Evolutionary conservation across 1,284 basidiomycete species (phyloP).

Genomic region (Caloboletus firmus): DNA sequence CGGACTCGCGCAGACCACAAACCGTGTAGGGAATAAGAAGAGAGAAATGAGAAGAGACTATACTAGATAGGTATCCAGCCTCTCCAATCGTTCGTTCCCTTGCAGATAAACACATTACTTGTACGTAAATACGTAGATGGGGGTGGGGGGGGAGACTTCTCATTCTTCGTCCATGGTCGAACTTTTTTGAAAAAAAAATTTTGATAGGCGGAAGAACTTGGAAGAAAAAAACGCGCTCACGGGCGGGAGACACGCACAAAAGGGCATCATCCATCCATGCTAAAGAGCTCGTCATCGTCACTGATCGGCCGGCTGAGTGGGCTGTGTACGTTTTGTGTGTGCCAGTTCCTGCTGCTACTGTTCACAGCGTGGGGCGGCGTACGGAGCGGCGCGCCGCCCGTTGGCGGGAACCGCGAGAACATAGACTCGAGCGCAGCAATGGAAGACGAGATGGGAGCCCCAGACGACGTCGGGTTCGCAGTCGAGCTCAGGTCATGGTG

Average conservation of each 20-base stretch:
- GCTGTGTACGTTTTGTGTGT: slow-evolving; percentile 43
- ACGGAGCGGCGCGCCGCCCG: slow-evolving; percentile 37
- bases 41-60: slow-evolving; percentile 13
- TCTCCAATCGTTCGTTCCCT: slow-evolving; percentile 24
- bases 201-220: background rate
- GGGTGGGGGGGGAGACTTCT: background rate
- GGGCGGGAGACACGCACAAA: background rate
- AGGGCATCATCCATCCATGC: slow-evolving; percentile 53
- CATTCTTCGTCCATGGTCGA: slow-evolving; percentile 16
- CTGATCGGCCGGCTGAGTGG: slow-evolving; percentile 58
- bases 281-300: slow-evolving; percentile 67
- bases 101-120: slow-evolving; percentile 24
- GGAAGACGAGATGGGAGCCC: slow-evolving; percentile 17
- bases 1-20: slow-evolving; percentile 7
- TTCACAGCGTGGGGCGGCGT: slow-evolving; percentile 39
- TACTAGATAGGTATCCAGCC: slow-evolving; percentile 34
- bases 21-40: slow-evolving; percentile 8
- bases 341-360: slow-evolving; percentile 41
- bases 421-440: slow-evolving; percentile 45
- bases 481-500: slow-evolving; percentile 11
- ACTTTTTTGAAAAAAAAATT: too few relatives aligned
- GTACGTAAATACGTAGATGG: slow-evolving; percentile 28
- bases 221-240: background rate
- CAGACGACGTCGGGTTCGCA: slow-evolving; percentile 6
- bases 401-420: slow-evolving; percentile 43